Evolutionary conservation across 192 early-diverging fungal species (phyloP), one percentile per base, ranked within the genome.

Genomic region (Coemansia sp.): DNA sequence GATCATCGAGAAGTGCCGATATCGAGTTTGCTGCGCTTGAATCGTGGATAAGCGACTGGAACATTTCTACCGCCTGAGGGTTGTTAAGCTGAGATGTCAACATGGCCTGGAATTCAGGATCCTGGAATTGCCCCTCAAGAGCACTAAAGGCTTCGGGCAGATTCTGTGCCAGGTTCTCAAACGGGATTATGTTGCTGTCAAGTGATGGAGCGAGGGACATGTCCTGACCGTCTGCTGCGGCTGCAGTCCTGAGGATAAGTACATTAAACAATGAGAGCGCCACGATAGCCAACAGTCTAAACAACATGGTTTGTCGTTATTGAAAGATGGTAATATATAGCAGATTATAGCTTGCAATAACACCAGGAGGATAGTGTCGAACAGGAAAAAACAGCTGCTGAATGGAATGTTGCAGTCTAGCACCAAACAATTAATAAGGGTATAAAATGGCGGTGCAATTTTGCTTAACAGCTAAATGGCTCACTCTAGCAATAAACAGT

Each of bases 11-110:
- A 21, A 79, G 54, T 0, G 64, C 60, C 5, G 77, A 79, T 28
- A 79, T 79, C 27, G 77, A 79, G 57, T 59, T 73, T 34, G 66
- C 64, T 14, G 77, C 77, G 6, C 49, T 69, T 3, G 67, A 58
- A 54, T 79, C 77, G 30, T 74, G 77, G 24, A 79, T 79, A 7
- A 79, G 67, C 10, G 77, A 79, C 54, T 79, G 68, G 71, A 79
- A 79, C 67, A 79, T 66, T 30, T 79, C 77, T 19, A 79, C 68
- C n/a, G 77, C 77, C 26, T 74, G 50, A 10, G 77, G 77, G 65
- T 79, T 79, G 64, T 59, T 71, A 4, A 79, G 71, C 62, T 79
- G 71, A 56, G 77, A 73, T 2, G 71, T 74, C 38, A 79, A 57
- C 54, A 74, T 69, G 12, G 77, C 62, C 54, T 67, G 55, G 65